Percentiles rank a stretch among this genome's conserved stretches.
phyloP scores from a whole-genome alignment of 2,329 filamentous ascomycete species.

The Phaeosphaeriaceae sp. region DNA sequence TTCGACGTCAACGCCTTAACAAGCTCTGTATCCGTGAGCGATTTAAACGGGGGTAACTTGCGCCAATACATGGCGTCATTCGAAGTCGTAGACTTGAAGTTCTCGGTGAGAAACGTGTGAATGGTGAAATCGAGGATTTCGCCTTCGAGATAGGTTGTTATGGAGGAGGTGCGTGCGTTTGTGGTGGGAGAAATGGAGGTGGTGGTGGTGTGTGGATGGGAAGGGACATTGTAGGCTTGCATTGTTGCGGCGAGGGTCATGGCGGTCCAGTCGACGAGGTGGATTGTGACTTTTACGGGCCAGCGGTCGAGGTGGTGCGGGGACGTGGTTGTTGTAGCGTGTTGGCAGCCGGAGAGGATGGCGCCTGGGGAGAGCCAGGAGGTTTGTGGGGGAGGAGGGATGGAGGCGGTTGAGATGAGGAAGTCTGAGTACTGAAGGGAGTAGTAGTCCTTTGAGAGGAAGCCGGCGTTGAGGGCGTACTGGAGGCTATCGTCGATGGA shows the following conservation, averaged over 20 bases:
- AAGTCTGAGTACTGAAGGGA: conserved; percentile 63
- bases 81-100: conserved; percentile 53
- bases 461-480: conserved; percentile 60
- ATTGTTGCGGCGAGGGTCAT: conserved; percentile 72
- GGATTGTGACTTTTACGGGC: conserved; percentile 71
- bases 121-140: conserved; percentile 68
- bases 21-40: conserved; percentile 50
- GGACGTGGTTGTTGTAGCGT: conserved; percentile 53
- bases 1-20: conserved; percentile 53
- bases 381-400: conserved; percentile 59
- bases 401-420: conserved; percentile 59
- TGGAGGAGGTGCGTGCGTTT: conserved; percentile 51
- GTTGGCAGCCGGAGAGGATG: conserved; percentile 67
- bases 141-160: conserved; percentile 71
- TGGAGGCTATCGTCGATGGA: conserved; percentile 62
- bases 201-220: conserved; percentile 45
- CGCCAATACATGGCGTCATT: conserved; percentile 58
- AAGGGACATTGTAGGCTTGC: conserved; percentile 72
- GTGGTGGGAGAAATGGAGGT: conserved; percentile 19
- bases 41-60: conserved; percentile 56
- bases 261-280: conserved; percentile 64
- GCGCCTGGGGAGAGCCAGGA: conserved; percentile 69
- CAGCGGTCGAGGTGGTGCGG: conserved; percentile 61
- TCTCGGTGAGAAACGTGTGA: conserved; percentile 59
- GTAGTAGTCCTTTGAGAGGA: conserved; percentile 61